phyloP scores from a whole-genome alignment of 139 green algal species.

The Haematococcus sp. region DNA sequence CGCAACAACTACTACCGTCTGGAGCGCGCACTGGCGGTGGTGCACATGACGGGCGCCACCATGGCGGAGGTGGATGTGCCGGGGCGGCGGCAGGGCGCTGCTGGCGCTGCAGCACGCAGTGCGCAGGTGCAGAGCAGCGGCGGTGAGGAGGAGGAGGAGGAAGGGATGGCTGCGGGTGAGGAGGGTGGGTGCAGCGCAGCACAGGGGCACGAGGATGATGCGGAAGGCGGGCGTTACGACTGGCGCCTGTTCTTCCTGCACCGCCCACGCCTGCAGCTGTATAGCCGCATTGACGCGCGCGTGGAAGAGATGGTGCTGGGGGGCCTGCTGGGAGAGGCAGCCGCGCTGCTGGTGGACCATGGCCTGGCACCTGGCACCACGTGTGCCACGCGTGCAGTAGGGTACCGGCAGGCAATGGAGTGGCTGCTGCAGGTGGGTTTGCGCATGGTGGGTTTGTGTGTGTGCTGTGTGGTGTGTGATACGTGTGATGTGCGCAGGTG shows the following conservation, averaged over 20 bases:
- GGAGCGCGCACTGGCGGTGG: conserved; percentile 70
- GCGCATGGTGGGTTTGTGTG: neutral
- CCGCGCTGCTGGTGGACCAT: conserved; percentile 47
- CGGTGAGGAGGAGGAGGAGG: neutral
- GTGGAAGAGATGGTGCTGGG: conserved; percentile 78
- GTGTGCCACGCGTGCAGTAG: conserved; percentile 72
- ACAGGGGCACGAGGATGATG: neutral
- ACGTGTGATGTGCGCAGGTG: too few species aligned
- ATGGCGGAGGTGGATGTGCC: conserved; percentile 28
- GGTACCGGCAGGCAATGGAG: conserved; percentile 50
- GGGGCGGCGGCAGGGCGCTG: neutral
- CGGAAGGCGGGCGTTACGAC: conserved; percentile 26
- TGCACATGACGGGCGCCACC: conserved; percentile 53
- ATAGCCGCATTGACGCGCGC: conserved; percentile 67
- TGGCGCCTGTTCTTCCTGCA: conserved; percentile 79
- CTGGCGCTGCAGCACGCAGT: conserved; percentile 29
- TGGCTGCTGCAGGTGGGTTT: conserved; percentile 35
- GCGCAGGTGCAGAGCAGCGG: neutral
- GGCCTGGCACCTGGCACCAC: conserved; percentile 53
- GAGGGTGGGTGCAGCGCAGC: neutral
- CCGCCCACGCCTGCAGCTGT: conserved; percentile 66
- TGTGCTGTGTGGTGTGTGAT: too few species aligned
- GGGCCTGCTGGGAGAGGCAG: conserved; percentile 55
- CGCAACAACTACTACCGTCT: conserved; percentile 93
- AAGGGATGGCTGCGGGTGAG: neutral